Percentiles rank a stretch among this genome's conserved stretches.
Evolutionary conservation across 2,329 filamentous ascomycete genomes (phyloP).

Genomic region (Aspergillus ibericus): DNA sequence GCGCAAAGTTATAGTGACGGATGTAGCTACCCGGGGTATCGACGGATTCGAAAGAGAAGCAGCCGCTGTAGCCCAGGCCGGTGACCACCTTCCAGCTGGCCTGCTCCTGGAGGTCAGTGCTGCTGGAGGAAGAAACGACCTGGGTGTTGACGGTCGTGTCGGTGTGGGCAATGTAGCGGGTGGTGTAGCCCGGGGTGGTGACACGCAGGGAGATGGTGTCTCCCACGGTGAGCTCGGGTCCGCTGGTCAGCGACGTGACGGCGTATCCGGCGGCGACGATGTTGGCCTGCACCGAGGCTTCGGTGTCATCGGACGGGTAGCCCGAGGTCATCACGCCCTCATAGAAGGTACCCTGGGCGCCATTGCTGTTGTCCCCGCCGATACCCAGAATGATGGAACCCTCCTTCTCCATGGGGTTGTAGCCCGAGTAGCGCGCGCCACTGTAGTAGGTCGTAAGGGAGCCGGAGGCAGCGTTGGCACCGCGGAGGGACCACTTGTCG

Average conservation of each 20-base stretch:
- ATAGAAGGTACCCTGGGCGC: constrained; percentile 64
- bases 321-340: constrained; percentile 65
- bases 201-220: constrained; percentile 55
- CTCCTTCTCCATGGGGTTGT: constrained; percentile 65
- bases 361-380: constrained; percentile 64
- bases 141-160: constrained; percentile 55
- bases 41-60: constrained; percentile 61
- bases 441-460: constrained; percentile 60
- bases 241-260: constrained; percentile 48
- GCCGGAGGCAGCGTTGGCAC: constrained; percentile 57
- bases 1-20: constrained; percentile 56
- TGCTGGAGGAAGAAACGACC: constrained; percentile 54
- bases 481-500: constrained; percentile 61
- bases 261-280: constrained; percentile 62
- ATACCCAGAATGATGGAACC: constrained; percentile 69
- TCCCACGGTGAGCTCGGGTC: constrained; percentile 50
- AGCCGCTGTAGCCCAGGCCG: constrained; percentile 58
- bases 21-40: constrained; percentile 61
- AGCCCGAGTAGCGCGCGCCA: constrained; percentile 54
- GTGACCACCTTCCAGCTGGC: constrained; percentile 56
- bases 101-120: constrained; percentile 50
- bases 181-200: constrained; percentile 57
- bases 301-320: constrained; percentile 61
- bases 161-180: constrained; percentile 57
- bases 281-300: constrained; percentile 60